phyloP scores from a whole-genome alignment of 257 asterid genomes.

The Dorcoceras hygrometricum region DNA sequence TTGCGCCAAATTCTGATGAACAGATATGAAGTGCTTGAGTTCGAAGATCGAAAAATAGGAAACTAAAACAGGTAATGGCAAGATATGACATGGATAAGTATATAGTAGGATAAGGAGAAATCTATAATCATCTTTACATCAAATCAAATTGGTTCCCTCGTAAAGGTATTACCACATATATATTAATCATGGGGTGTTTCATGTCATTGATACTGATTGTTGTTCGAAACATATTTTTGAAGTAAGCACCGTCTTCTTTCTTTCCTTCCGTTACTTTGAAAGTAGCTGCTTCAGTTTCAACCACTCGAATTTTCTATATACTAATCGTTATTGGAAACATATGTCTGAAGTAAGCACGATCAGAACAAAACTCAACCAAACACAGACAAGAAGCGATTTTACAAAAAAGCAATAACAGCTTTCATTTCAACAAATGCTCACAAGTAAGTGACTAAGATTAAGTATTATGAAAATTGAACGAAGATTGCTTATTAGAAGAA shows the following conservation, averaged over 20 bases:
- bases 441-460: not conserved
- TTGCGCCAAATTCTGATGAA: constrained; percentile 18
- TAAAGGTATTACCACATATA: not conserved
- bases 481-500: not conserved
- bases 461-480: not conserved
- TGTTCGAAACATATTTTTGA: not conserved
- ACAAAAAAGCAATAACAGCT: not conserved
- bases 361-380: not conserved
- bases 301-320: too few species aligned
- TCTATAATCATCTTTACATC: too few species aligned
- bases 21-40: not conserved
- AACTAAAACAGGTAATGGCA: not conserved
- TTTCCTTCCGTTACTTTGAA: too few species aligned
- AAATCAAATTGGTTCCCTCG: not conserved
- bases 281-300: too few species aligned
- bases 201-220: not conserved
- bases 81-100: not conserved
- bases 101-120: not conserved
- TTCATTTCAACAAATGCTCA: not conserved
- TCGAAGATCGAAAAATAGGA: not conserved
- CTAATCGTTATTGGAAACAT: not conserved
- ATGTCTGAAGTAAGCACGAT: not conserved
- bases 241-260: too few species aligned
- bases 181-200: not conserved
- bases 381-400: not conserved